Percentiles rank a stretch among this genome's conserved stretches.
phyloP scores from a whole-genome alignment of 352 stramenopile species.

The Pythium phragmiticola region DNA sequence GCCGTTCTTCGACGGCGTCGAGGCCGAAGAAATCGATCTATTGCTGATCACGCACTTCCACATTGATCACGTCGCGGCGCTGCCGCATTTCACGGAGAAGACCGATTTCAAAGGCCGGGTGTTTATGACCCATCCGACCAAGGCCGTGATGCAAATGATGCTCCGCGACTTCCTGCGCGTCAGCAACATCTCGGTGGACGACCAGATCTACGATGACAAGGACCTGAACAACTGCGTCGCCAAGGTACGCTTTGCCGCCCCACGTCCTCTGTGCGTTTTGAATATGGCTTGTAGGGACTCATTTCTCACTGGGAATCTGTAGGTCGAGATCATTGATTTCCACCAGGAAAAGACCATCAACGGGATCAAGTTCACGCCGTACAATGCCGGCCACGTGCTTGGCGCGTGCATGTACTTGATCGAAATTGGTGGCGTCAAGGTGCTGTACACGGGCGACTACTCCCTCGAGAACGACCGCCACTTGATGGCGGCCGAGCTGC shows the following conservation, averaged over 20 bases:
- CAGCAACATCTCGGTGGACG: constrained; percentile 92
- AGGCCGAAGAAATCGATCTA: constrained; percentile 95
- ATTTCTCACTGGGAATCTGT: neutral
- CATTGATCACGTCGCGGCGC: constrained; percentile 98
- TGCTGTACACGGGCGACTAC: constrained; percentile 99
- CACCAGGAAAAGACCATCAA: constrained; percentile 96
- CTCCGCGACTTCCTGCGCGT: constrained; percentile 97
- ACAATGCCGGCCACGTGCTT: constrained; percentile 99
- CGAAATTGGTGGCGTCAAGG: constrained; percentile 96
- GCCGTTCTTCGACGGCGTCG: constrained; percentile 98
- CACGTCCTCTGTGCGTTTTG: neutral
- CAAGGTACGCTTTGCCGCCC: constrained; percentile 46
- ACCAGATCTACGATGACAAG: constrained; percentile 92
- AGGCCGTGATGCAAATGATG: constrained; percentile 98
- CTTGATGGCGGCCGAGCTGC: constrained; percentile 92
- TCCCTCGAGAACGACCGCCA: constrained; percentile 98
- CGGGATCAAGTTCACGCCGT: constrained; percentile 98
- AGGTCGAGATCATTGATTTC: constrained; percentile 98
- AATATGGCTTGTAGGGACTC: too few species aligned
- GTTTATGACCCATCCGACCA: constrained; percentile 99
- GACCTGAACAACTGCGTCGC: constrained; percentile 96
- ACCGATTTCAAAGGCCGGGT: constrained; percentile 97
- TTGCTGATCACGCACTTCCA: constrained; percentile 99
- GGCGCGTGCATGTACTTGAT: constrained; percentile 99
- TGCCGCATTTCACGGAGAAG: constrained; percentile 99